These are phyloP conservation scores for Fomitopsis serialis DNA, from an alignment of 768 basidiomycete genomes.

Conservation along the genomic window DNA sequence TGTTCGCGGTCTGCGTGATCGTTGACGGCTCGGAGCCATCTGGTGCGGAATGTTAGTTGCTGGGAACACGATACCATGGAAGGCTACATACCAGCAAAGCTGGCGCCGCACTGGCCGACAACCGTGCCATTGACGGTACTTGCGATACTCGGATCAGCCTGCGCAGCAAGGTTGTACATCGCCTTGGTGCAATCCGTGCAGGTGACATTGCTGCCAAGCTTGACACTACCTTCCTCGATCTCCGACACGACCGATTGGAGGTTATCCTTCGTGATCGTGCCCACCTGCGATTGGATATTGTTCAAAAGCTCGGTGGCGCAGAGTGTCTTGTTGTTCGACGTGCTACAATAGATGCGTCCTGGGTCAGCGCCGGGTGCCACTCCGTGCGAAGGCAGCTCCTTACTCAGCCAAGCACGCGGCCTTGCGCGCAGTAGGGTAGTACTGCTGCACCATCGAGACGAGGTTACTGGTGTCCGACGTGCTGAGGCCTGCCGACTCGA, in stretches of 20 bases:
- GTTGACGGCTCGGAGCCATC: slow-evolving; percentile 22
- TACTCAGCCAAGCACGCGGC: slow-evolving; percentile 63
- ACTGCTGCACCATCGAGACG: slow-evolving; percentile 36
- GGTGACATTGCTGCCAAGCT: slow-evolving; percentile 15
- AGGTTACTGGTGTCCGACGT: slow-evolving; percentile 13
- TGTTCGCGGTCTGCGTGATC: slow-evolving; percentile 21
- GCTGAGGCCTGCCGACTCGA: slow-evolving; percentile 20
- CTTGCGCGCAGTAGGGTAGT: slow-evolving; percentile 53
- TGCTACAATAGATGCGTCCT: slow-evolving; percentile 17
- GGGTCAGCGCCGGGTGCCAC: background rate
- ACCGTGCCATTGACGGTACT: slow-evolving; percentile 13
- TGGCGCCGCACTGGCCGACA: slow-evolving; percentile 22
- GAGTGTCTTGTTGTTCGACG: slow-evolving; percentile 33
- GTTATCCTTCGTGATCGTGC: slow-evolving; percentile 19
- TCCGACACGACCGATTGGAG: slow-evolving; percentile 11
- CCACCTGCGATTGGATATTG: slow-evolving; percentile 39
- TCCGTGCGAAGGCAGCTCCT: slow-evolving; percentile 16
- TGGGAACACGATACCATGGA: background rate
- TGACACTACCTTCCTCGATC: slow-evolving; percentile 10
- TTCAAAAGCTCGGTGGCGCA: slow-evolving; percentile 57
- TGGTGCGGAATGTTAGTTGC: slow-evolving; percentile 4
- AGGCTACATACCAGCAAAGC: slow-evolving; percentile 23
- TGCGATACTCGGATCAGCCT: slow-evolving; percentile 17
- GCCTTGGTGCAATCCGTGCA: slow-evolving; percentile 31
- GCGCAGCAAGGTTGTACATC: slow-evolving; percentile 22